phyloP scores from a whole-genome alignment of 345 rosid species.

The Salix dunnii region DNA sequence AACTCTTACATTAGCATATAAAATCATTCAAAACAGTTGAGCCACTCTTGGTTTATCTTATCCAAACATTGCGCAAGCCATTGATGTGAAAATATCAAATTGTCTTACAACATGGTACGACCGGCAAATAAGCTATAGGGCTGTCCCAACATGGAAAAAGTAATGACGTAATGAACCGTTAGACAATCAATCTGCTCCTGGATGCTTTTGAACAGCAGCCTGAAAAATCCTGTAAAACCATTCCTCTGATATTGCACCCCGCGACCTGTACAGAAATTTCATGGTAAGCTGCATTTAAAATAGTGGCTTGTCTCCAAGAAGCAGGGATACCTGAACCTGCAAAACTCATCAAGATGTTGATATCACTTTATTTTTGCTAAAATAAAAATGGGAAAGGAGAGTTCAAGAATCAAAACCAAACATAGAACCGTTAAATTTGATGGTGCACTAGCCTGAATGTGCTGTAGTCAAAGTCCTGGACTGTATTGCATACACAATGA shows the following conservation, averaged over 20 bases:
- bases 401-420: slow-evolving; percentile 25
- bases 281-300: slow-evolving; percentile 28
- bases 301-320: slow-evolving; percentile 16
- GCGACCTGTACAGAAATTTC: slow-evolving; percentile 39
- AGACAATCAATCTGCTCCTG: neutral
- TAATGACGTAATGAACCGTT: neutral
- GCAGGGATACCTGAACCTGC: slow-evolving; percentile 56
- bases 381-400: neutral
- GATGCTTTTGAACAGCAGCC: neutral
- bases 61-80: neutral
- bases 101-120: neutral
- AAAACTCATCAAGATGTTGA: slow-evolving; percentile 22
- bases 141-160: neutral
- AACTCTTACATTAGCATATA: no score
- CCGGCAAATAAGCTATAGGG: neutral
- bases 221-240: neutral
- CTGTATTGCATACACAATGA: slow-evolving; percentile 23
- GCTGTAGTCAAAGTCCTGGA: slow-evolving; percentile 25
- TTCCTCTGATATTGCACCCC: slow-evolving; percentile 2
- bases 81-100: neutral
- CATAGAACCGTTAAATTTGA: slow-evolving; percentile 24
- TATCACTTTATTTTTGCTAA: neutral
- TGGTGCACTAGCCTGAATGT: slow-evolving; percentile 19
- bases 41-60: neutral
- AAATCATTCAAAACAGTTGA: no score